Conservation (phyloP, 805 yeast species). For the Candida sonorensis region DNA sequence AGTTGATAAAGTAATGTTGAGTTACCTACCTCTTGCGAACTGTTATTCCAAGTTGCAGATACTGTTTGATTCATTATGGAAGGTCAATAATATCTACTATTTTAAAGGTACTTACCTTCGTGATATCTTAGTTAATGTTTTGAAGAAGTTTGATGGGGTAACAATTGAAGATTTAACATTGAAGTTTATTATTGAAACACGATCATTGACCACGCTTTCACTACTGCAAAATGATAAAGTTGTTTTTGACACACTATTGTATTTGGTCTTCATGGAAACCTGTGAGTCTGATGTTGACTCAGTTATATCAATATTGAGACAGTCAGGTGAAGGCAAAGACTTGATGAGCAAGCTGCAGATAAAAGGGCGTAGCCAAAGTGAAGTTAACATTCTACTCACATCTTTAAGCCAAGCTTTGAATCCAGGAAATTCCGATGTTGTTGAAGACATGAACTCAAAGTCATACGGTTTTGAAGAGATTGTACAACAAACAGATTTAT, state of each 20-base stretch:
- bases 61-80: constrained; percentile 35
- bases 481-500: constrained; percentile 23
- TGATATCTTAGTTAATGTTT: constrained; percentile 27
- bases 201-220: constrained; percentile 38
- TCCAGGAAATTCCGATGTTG: no score
- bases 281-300: background rate
- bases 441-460: background rate
- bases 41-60: constrained; percentile 46
- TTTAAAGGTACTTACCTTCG: constrained; percentile 45
- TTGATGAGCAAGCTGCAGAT: no score
- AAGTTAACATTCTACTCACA: no score
- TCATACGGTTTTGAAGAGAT: constrained; percentile 22
- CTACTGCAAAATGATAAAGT: constrained; percentile 38
- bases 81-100: constrained; percentile 48
- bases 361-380: no score
- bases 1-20: constrained; percentile 40
- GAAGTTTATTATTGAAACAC: constrained; percentile 40
- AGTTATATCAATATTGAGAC: background rate
- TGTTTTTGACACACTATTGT: constrained; percentile 35
- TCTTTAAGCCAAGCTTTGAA: no score
- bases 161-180: constrained; percentile 28
- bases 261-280: constrained; percentile 9
- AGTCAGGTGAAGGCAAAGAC: no score
- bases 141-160: constrained; percentile 4
- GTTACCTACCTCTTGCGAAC: constrained; percentile 48